Conservation (phyloP, 139 green algal species). For the Yamagishiella unicocca region DNA sequence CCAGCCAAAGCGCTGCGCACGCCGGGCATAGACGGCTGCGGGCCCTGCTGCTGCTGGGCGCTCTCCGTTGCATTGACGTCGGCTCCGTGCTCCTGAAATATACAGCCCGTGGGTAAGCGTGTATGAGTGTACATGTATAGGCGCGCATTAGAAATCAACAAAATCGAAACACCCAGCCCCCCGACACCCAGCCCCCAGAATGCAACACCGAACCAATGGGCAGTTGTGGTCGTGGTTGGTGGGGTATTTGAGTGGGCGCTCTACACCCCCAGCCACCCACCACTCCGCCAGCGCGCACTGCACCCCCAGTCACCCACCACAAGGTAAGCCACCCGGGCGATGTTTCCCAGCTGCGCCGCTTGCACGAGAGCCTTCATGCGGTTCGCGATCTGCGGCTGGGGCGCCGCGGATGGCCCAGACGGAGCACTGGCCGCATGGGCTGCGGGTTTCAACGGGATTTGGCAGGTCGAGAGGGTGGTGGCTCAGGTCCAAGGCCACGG, state of each 20-base stretch:
- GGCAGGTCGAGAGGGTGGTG: no score
- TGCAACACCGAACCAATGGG: no score
- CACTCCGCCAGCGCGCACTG: no score
- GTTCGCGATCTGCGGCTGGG: background rate
- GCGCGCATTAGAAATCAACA: no score
- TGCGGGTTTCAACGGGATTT: no score
- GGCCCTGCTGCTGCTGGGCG: background rate
- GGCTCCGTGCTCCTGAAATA: constrained; percentile 17
- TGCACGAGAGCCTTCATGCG: background rate
- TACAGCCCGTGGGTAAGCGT: no score
- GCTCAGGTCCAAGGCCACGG: no score
- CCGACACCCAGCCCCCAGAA: no score
- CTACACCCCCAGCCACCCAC: no score
- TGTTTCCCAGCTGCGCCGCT: constrained; percentile 31
- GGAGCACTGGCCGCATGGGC: background rate
- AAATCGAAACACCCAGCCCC: no score
- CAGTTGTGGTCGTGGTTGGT: no score
- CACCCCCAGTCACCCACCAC: constrained; percentile 26
- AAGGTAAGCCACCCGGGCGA: constrained; percentile 8
- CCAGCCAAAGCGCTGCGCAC: background rate
- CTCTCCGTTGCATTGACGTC: constrained; percentile 33
- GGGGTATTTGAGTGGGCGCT: no score
- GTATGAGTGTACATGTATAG: constrained; percentile 4
- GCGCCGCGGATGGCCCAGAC: background rate
- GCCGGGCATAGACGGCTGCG: background rate